phyloP scores from a whole-genome alignment of 352 stramenopile species.

The Phytopythium sindhum region DNA sequence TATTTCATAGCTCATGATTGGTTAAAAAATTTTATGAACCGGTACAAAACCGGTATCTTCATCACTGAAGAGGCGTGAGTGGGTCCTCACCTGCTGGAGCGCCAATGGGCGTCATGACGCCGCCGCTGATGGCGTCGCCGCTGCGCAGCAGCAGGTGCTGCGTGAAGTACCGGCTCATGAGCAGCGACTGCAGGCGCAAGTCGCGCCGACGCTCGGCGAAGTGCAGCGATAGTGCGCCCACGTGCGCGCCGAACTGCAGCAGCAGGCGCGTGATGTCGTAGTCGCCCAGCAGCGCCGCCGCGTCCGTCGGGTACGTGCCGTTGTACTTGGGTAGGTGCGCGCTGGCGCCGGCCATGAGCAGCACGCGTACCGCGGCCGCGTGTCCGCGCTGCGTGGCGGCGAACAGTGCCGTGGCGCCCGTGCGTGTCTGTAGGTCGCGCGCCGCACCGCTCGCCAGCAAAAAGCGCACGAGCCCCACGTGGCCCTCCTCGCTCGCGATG shows the following conservation, averaged over 20 bases:
- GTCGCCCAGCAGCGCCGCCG: constrained; percentile 61
- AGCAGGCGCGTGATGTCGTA: constrained; percentile 54
- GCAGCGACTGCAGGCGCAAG: constrained; percentile 47
- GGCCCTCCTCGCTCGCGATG: constrained; percentile 83
- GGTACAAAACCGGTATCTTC: constrained; percentile 2
- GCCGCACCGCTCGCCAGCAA: constrained; percentile 35
- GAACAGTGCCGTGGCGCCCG: constrained; percentile 71
- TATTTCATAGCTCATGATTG: not conserved
- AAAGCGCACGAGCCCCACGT: constrained; percentile 56
- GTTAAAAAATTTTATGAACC: not conserved
- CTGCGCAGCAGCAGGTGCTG: constrained; percentile 38
- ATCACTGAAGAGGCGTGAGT: not conserved
- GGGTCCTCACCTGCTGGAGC: not conserved
- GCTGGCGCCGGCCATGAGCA: constrained; percentile 55
- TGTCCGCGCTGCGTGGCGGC: constrained; percentile 75
- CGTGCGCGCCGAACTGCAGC: constrained; percentile 60
- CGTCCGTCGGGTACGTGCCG: constrained; percentile 69
- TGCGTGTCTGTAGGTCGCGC: constrained; percentile 41
- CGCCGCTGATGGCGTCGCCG: not conserved
- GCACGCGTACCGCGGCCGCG: constrained; percentile 39
- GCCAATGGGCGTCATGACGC: not conserved
- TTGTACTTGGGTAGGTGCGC: constrained; percentile 64
- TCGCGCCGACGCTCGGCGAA: constrained; percentile 74
- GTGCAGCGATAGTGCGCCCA: constrained; percentile 62
- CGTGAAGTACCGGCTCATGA: constrained; percentile 61